Base-by-base conservation (phyloP, 768 basidiomycete species). In the Calocybe cyanea region DNA sequence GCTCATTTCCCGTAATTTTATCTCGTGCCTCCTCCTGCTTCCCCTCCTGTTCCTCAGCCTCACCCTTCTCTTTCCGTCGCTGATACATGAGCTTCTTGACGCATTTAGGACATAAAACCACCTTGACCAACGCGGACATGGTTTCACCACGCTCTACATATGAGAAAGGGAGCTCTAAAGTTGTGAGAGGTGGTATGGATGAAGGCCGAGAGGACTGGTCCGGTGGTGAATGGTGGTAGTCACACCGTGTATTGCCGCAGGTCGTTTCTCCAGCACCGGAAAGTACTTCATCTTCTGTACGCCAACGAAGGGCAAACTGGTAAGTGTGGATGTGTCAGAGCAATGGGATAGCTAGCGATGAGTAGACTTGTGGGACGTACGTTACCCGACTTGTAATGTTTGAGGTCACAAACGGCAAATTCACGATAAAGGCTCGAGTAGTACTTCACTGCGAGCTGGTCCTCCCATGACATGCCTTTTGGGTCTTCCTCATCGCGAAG, bases 341-440 rank as follows among this genome's bases (percentile, higher is more conserved):
- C 7, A 19, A 17, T 33, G 8, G 3, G 37, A 30, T 17, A 34
- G 32, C 8, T 17, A 25, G 20, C 31, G 14, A 10, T 31, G 23
- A n/a, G n/a, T n/a, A n/a, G n/a, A n/a, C n/a, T n/a, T n/a, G n/a
- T n/a, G n/a, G 18, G 15, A 62, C 83, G 52, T 50, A 94, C 92
- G 49, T 88, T 86, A 13, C 91, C 89, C 0, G 87, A 83, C 68
- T 92, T 96, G 73, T 90, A 96, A 60, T 97, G 95, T 69, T 97
- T 97, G 49, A 97, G 70, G 65, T 97, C 92, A 59, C 90, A 92
- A 17, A 93, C 71, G 0, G 89, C 91, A 56, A 85, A 98, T 64
- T 98, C 94, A 51, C 91, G 86, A 62, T 92, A 96, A 2, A 98
- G 78, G 53, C 68, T 87, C 10, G 76, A 69, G 57, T 98, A 94